Conservation (phyloP, 768 basidiomycete genomes). For the Suillus ampliporus region DNA sequence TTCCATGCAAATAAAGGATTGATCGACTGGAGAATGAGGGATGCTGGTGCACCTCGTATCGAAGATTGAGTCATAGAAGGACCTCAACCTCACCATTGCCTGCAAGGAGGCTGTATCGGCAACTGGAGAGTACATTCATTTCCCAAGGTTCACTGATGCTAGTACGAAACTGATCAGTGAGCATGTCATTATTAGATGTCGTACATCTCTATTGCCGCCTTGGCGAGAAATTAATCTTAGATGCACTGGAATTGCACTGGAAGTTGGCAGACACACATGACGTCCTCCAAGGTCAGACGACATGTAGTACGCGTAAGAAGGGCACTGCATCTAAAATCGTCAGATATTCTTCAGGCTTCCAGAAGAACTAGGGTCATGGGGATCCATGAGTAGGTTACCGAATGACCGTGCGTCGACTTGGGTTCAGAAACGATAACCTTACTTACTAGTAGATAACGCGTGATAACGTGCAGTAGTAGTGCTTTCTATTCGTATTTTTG, state of each 20-base stretch:
- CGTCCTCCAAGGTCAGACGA: neutral
- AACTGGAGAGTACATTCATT: constrained; percentile 6
- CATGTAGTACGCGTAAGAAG: constrained; percentile 10
- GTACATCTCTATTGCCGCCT: constrained; percentile 6
- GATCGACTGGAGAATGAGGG: constrained; percentile 4
- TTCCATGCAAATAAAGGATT: constrained; percentile 3
- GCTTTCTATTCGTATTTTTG: neutral
- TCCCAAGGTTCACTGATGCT: neutral
- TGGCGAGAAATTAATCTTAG: constrained; percentile 9
- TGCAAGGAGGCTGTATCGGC: constrained; percentile 11
- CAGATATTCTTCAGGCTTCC: constrained; percentile 6
- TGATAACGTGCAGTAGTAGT: neutral
- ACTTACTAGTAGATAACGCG: constrained; percentile 3
- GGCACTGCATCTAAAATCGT: constrained; percentile 8
- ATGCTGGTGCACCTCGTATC: neutral
- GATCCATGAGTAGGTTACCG: constrained; percentile 6
- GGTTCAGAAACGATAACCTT: neutral
- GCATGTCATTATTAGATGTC: constrained; percentile 2
- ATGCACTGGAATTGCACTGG: constrained; percentile 8
- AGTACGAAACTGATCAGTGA: neutral
- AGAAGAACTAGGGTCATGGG: constrained; percentile 12
- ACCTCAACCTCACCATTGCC: constrained; percentile 7
- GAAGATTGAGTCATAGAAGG: constrained; percentile 9
- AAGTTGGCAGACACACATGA: constrained; percentile 5
- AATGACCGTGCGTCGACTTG: constrained; percentile 8